Evolutionary conservation across 352 stramenopile genomes (phyloP), one percentile per base, ranked within the genome.

Genomic region (Saprolegnia parasitica): DNA sequence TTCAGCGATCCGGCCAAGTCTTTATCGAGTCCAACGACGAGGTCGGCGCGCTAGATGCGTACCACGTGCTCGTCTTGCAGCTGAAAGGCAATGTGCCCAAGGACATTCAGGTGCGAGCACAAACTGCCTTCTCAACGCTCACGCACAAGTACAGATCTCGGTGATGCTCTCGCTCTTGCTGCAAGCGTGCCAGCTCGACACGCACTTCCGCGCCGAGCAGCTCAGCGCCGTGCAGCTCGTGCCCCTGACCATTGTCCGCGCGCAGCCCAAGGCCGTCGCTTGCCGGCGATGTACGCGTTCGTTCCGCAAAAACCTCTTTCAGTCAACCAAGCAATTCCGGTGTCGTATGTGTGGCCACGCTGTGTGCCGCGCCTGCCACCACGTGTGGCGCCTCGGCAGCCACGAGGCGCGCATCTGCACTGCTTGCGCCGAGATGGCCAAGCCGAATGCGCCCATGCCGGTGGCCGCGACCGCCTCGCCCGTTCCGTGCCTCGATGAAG

Each of bases 1-100:
- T 93, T 3, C 90, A 90, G 56, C 86, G 83, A 10, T 92, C 83
- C 1, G 86, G 86, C 18, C 90, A 85, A 71, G 82, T 93, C 62
- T 93, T 93, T 68, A 76, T 90, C 42, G 86, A 95, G 62, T 89
- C 81, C 45, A 52, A 4, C 1, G 72, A 73, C 52, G 71, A 83
- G 45, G 58, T 62, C 9, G 42, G 72, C 0, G 88, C 76, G 55
- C 78, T 95, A 49, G 81, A 95, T 37, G 45, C 55, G 18, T 42
- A 47, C 26, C 29, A 61, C 11, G 26, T 70, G 16, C 42, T 61
- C 18, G 24, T n/a, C 5, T 11, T 70, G 10, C 29, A 70, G 21
- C 37, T 70, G 9, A 35, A 37, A 11, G 63, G 63, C 29, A 61
- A 24, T 1, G 63, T 70, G 8, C 21, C 63, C 18, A 52, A 70